A percentile compares a stretch with the other conserved stretches of the same genome.
Conservation (phyloP, 805 yeast species). For the Metschnikowia orientalis region DNA sequence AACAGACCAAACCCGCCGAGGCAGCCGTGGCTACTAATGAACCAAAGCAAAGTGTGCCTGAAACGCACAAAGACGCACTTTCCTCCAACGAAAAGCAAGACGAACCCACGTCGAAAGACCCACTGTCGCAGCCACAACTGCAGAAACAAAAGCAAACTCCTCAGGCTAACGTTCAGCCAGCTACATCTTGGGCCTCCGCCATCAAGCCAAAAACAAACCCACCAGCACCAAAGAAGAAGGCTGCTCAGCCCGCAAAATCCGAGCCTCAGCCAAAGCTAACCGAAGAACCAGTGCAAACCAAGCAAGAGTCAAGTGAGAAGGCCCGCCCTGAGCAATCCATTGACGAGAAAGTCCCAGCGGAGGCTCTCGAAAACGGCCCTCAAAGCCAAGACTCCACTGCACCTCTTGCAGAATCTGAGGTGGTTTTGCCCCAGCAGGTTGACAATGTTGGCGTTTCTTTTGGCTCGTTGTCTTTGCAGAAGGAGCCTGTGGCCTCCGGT, state of each 20-base stretch:
- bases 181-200: conserved; percentile 64
- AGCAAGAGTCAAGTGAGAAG: conserved; percentile 1
- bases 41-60: conserved; percentile 4
- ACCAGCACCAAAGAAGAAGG: conserved; percentile 21
- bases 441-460: conserved; percentile 56
- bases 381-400: conserved; percentile 46
- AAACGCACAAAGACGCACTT: conserved; percentile 3
- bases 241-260: conserved; percentile 20
- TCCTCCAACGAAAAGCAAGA: conserved; percentile 24
- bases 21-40: conserved; percentile 2
- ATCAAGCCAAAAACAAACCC: conserved; percentile 50
- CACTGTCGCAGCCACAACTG: conserved; percentile 36
- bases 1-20: conserved; percentile 6
- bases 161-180: conserved; percentile 10
- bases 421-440: conserved; percentile 50
- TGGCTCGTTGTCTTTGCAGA: conserved; percentile 54
- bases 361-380: conserved; percentile 51
- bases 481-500: conserved; percentile 16
- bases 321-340: conserved; percentile 15
- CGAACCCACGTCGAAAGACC: conserved; percentile 67
- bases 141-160: conserved; percentile 19
- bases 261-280: conserved; percentile 19
- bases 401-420: conserved; percentile 30
- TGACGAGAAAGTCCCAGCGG: conserved; percentile 42
- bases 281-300: conserved; percentile 17